These are phyloP conservation scores for Xylariomycetidae sp. DNA, from an alignment of 2,329 filamentous ascomycete species.

Conservation along the genomic window DNA sequence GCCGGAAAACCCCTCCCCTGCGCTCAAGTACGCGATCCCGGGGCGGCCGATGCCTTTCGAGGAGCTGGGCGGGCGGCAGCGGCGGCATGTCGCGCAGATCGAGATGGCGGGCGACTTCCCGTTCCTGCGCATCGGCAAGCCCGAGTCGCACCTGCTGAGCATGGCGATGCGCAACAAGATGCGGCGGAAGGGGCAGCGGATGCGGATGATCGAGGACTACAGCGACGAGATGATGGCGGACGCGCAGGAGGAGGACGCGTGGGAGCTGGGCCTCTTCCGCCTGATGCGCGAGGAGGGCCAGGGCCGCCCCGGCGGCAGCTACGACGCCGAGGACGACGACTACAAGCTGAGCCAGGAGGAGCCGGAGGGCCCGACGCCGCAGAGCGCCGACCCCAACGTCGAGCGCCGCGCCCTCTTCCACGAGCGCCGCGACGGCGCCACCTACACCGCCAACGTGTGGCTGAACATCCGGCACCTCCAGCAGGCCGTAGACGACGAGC, in stretches of 20 bases:
- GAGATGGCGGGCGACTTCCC: constrained; percentile 50
- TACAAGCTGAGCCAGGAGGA: no score
- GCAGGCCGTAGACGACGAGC: no score
- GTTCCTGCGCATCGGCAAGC: constrained; percentile 61
- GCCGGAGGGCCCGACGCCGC: no score
- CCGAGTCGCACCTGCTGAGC: constrained; percentile 55
- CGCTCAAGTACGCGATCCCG: constrained; percentile 39
- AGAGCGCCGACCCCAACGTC: no score
- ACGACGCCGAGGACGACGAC: not conserved
- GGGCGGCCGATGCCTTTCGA: constrained; percentile 41
- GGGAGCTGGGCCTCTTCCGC: not conserved
- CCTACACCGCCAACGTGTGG: no score
- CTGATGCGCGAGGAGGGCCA: constrained; percentile 1
- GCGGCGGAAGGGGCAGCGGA: constrained; percentile 40
- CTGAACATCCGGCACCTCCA: no score
- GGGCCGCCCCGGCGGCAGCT: not conserved
- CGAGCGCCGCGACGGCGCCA: no score
- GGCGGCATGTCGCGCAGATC: constrained; percentile 53
- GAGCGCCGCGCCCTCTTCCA: no score
- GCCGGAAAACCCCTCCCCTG: constrained; percentile 28
- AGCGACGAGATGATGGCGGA: constrained; percentile 24
- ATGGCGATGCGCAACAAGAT: constrained; percentile 37
- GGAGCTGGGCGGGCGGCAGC: constrained; percentile 38
- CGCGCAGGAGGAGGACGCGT: constrained; percentile 6
- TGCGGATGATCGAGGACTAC: constrained; percentile 28